Base-by-base conservation (phyloP, 2,329 filamentous ascomycete species). In the Sphaerulina musiva region DNA sequence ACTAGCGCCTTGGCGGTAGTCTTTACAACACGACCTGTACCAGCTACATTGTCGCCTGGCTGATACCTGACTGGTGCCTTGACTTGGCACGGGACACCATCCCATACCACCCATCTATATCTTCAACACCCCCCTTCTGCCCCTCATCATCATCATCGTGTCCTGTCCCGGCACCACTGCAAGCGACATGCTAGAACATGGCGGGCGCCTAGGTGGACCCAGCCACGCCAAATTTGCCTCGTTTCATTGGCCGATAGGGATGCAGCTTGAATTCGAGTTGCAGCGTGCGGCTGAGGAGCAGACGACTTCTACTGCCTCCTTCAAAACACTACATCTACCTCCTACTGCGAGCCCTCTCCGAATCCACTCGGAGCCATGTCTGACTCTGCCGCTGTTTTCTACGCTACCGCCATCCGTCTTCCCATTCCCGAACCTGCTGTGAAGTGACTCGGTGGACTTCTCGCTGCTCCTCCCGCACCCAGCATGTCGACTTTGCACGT, bases 401-500 rank as follows among this genome's bases (percentile, higher is more conserved):
- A 51, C 40, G 48, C 48, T 51, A 41, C 48, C 12, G 48, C 48
- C 40, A 51, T 51, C 39, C 48, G 48, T 44, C 38, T 51, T 10
- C 45, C 43, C 34, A 23, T 47, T 41, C 50, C 56, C n/a, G 29
- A 55, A 6, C 48, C 50, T 34, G 36, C 49, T 17, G 42, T 49
- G 29, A 40, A 29, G 45, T 39, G 43, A 53, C 43, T 42, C 36
- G 39, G 49, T 12, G 26, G 36, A 48, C 45, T 45, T 50, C 47
- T 51, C 44, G 48, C 48, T 12, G 23, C 48, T 14, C 40, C 48
- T 6, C 29, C 41, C 23, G 23, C n/a, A 41, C 39, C 36, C 41
- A 51, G 38, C 11, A 60, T 60, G 59, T 60, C 59, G 41, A 54
- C 55, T 14, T 66, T 76, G 47, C 69, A 71, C 46, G 67, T 70